phyloP scores from a whole-genome alignment of 805 yeast genomes.

The Nakazawaea pomicola region DNA sequence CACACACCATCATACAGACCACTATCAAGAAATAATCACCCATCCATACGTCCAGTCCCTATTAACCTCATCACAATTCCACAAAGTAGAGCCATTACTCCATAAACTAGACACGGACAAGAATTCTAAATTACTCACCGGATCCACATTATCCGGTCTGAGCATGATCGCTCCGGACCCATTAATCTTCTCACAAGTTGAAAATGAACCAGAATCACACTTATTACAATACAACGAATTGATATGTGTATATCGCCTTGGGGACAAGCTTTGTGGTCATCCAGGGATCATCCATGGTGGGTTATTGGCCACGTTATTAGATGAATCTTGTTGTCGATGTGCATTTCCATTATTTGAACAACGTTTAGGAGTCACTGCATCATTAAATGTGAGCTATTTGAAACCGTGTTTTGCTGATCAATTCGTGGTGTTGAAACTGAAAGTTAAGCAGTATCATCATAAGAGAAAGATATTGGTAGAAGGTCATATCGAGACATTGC shows the following conservation, averaged over 20 bases:
- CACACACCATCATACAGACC: too few relatives aligned
- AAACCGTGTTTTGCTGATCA: slow-evolving; percentile 34
- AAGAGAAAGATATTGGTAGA: slow-evolving; percentile 37
- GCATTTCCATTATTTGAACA: slow-evolving; percentile 43
- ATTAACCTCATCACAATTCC: background rate
- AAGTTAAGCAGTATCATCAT: slow-evolving; percentile 28
- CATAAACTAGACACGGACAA: slow-evolving; percentile 7
- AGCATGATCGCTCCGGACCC: slow-evolving; percentile 12
- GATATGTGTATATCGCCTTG: slow-evolving; percentile 41
- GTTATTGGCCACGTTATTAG: slow-evolving; percentile 45
- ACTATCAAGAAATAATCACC: too few relatives aligned
- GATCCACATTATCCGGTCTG: slow-evolving; percentile 12
- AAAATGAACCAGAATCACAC: background rate
- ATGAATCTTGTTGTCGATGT: slow-evolving; percentile 47
- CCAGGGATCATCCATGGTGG: slow-evolving; percentile 52
- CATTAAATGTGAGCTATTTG: slow-evolving; percentile 35
- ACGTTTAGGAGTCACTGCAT: slow-evolving; percentile 47
- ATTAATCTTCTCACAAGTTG: slow-evolving; percentile 10
- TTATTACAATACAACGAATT: slow-evolving; percentile 31
- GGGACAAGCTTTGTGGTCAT: slow-evolving; percentile 38
- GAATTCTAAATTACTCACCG: slow-evolving; percentile 12
- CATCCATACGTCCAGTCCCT: slow-evolving; percentile 8
- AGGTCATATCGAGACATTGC: slow-evolving; percentile 33
- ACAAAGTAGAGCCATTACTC: slow-evolving; percentile 6
- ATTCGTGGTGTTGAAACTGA: slow-evolving; percentile 33